These are phyloP conservation scores for Byssochlamys sp. DNA, from an alignment of 2,329 filamentous ascomycete species.

Conservation along the genomic window DNA sequence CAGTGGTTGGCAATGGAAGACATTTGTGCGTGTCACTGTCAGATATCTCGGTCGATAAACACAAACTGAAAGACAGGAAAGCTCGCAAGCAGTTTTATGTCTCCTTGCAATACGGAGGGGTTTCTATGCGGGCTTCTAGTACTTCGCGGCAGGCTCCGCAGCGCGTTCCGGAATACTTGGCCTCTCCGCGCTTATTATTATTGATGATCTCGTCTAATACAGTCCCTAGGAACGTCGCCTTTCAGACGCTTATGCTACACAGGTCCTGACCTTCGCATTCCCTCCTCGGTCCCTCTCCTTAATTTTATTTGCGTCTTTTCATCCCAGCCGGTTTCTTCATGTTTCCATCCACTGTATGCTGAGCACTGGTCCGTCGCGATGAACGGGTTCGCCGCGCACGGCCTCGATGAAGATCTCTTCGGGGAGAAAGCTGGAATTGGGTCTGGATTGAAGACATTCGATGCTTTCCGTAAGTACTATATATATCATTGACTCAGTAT, in stretches of 20 bases:
- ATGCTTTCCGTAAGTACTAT: constrained; percentile 75
- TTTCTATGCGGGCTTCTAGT: background rate
- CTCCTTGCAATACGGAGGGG: too few species aligned
- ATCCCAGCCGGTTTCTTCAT: constrained; percentile 14
- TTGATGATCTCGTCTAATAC: background rate
- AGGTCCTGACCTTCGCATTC: background rate
- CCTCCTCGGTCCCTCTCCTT: background rate
- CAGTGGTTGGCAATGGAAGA: too few species aligned
- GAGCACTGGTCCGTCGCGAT: constrained; percentile 39
- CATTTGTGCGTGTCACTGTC: too few species aligned
- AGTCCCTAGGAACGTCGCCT: background rate
- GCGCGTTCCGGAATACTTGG: constrained; percentile 6
- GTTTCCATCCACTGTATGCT: constrained; percentile 12
- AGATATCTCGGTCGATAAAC: too few species aligned
- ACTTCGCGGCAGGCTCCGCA: background rate
- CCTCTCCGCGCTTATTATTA: constrained; percentile 7
- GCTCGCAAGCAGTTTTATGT: too few species aligned
- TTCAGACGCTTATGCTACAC: background rate
- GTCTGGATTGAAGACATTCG: constrained; percentile 66
- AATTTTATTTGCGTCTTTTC: constrained; percentile 2
- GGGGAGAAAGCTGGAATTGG: constrained; percentile 55
- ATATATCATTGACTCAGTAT: background rate
- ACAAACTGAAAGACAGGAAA: too few species aligned
- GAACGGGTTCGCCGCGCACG: constrained; percentile 67
- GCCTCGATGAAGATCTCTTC: constrained; percentile 70